Conservation (phyloP, 192 early-diverging fungal genomes). For the Paraglomus brasilianum region DNA sequence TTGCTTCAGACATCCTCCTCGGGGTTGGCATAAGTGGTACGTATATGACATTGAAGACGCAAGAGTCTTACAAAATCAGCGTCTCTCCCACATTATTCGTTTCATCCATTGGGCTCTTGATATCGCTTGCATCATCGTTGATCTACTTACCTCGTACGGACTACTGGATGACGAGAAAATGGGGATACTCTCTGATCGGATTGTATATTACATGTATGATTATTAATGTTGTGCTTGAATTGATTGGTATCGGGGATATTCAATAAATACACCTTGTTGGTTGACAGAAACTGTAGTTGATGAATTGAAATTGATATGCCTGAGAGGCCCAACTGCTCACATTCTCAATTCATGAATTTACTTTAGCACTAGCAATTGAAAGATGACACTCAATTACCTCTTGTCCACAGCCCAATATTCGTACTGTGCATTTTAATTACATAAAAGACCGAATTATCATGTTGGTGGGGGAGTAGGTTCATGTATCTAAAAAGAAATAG, state of each 20-base stretch:
- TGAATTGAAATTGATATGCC: too few relatives aligned
- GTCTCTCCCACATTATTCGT: slow-evolving; percentile 68
- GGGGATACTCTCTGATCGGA: slow-evolving; percentile 56
- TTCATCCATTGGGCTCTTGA: slow-evolving; percentile 65
- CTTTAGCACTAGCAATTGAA: too few relatives aligned
- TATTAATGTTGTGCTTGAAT: slow-evolving; percentile 62
- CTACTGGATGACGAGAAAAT: slow-evolving; percentile 60
- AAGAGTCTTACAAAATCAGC: slow-evolving; percentile 53
- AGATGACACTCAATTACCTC: too few relatives aligned
- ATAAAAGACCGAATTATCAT: too few relatives aligned
- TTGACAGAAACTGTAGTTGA: too few relatives aligned
- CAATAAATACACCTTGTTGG: not conserved
- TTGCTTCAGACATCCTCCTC: slow-evolving; percentile 66
- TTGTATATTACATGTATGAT: slow-evolving; percentile 62
- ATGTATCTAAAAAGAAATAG: too few relatives aligned
- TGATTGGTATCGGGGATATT: slow-evolving; percentile 7
- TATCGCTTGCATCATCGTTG: slow-evolving; percentile 57
- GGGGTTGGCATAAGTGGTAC: slow-evolving; percentile 80
- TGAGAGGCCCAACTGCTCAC: too few relatives aligned
- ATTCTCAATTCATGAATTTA: too few relatives aligned
- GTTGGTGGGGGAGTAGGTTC: too few relatives aligned
- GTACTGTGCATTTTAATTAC: too few relatives aligned
- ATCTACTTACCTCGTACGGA: slow-evolving; percentile 59
- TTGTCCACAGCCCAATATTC: too few relatives aligned
- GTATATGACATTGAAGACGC: slow-evolving; percentile 51